These are phyloP conservation scores for Arabidopsis arenosa DNA, from an alignment of 345 rosid species.

Conservation along the genomic window DNA sequence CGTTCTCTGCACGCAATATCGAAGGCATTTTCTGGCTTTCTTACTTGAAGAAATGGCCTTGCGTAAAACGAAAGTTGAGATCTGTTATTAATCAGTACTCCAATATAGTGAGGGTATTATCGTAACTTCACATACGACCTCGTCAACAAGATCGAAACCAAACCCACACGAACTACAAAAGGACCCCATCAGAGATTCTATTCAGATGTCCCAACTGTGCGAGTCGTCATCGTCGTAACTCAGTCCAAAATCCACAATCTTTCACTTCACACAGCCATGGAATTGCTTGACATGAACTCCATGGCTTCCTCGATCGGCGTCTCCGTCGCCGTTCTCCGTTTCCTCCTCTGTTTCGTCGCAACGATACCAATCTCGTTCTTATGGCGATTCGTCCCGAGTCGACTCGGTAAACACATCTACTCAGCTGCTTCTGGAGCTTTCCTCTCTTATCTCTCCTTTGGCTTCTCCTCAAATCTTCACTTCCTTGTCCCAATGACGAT, in stretches of 20 bases:
- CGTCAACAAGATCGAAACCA: conserved; percentile 27
- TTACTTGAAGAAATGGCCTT: too few relatives aligned
- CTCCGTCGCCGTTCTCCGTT: conserved; percentile 81
- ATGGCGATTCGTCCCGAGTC: conserved; percentile 72
- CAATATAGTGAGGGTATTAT: background rate
- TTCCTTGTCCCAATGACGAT: conserved; percentile 81
- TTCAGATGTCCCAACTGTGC: conserved; percentile 13
- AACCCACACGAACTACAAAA: conserved; percentile 26
- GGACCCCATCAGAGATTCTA: background rate
- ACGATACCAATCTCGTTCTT: conserved; percentile 77
- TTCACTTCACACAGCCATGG: conserved; percentile 40
- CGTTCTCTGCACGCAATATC: too few relatives aligned
- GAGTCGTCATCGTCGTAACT: conserved; percentile 20
- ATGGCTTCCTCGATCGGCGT: conserved; percentile 85
- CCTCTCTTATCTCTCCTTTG: conserved; percentile 83
- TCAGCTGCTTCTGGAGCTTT: conserved; percentile 67
- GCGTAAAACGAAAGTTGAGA: too few relatives aligned
- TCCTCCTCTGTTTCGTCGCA: conserved; percentile 84
- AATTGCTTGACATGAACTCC: conserved; percentile 54
- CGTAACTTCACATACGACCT: background rate
- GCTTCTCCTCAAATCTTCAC: conserved; percentile 88
- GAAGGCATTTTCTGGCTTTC: too few relatives aligned
- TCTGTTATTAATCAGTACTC: too few relatives aligned
- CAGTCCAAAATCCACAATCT: background rate
- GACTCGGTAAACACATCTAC: conserved; percentile 67